These are phyloP conservation scores for Ananas comosus DNA, from an alignment of 176 grass and related monocot genomes.

Conservation along the genomic window DNA sequence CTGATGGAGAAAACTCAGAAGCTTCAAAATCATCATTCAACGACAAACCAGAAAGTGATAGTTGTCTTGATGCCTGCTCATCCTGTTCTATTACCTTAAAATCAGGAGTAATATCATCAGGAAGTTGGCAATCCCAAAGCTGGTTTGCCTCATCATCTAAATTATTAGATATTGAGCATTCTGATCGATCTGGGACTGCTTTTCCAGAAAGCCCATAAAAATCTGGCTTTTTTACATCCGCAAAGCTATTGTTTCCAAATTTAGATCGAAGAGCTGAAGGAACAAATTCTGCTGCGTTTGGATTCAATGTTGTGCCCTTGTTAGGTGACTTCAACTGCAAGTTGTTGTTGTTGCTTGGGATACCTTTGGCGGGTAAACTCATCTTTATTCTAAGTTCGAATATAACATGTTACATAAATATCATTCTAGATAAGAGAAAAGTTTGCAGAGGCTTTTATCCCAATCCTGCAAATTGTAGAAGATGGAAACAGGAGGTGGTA, in stretches of 20 bases:
- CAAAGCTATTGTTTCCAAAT: conserved; percentile 26
- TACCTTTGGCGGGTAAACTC: conserved; percentile 59
- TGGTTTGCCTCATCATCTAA: conserved; percentile 86
- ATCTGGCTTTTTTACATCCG: conserved; percentile 49
- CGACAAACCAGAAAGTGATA: conserved; percentile 60
- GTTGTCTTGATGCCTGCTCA: conserved; percentile 46
- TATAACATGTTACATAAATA: background rate
- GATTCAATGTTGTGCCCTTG: conserved; percentile 76
- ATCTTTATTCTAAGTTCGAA: conserved; percentile 31
- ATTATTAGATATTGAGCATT: conserved; percentile 81
- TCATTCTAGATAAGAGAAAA: background rate
- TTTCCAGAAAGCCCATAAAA: conserved; percentile 37
- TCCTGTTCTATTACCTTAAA: conserved; percentile 60
- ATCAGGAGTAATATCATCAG: conserved; percentile 95
- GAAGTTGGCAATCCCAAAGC: conserved; percentile 83
- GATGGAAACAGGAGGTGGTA: background rate
- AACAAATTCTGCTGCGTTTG: conserved; percentile 90
- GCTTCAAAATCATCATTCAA: conserved; percentile 44
- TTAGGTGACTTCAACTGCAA: conserved; percentile 39
- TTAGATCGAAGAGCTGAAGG: conserved; percentile 63
- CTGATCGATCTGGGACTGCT: conserved; percentile 52
- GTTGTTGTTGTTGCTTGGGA: conserved; percentile 30
- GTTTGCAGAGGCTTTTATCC: background rate
- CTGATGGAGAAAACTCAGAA: conserved; percentile 35
- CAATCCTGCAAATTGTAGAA: conserved; percentile 1